phyloP scores from a whole-genome alignment of 768 basidiomycete genomes.

The Russula abietina region DNA sequence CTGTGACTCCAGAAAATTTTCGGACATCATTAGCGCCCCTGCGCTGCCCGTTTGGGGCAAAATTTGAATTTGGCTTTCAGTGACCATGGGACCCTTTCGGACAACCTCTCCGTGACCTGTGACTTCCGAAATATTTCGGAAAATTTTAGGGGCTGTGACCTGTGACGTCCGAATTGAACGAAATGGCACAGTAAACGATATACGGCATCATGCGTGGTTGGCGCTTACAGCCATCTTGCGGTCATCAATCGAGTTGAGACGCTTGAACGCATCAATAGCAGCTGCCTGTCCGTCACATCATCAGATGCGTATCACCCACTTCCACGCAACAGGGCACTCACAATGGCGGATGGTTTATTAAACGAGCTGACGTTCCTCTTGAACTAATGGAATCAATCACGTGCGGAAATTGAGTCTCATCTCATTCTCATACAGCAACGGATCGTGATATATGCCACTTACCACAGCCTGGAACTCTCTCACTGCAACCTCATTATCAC shows the following conservation, averaged over 20 bases:
- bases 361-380: slow-evolving; percentile 5
- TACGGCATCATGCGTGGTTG: background rate
- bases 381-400: slow-evolving; percentile 1
- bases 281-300: slow-evolving; percentile 39
- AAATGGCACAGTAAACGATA: too few species aligned
- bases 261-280: slow-evolving; percentile 52
- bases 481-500: slow-evolving; percentile 3
- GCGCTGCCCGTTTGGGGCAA: too few species aligned
- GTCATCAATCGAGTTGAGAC: slow-evolving; percentile 65
- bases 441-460: background rate
- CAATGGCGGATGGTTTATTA: slow-evolving; percentile 8
- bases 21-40: too few species aligned
- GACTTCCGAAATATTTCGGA: too few species aligned
- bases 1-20: too few species aligned
- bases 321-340: background rate
- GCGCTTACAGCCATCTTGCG: slow-evolving; percentile 63
- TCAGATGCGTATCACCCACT: background rate
- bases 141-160: too few species aligned
- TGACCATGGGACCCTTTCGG: too few species aligned
- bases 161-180: too few species aligned
- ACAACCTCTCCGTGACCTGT: too few species aligned
- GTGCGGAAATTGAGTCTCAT: background rate
- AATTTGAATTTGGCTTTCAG: too few species aligned
- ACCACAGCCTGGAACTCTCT: slow-evolving; percentile 10
- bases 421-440: background rate